These are phyloP conservation scores for Beauveria scarabaeidicola DNA, from an alignment of 2,329 filamentous ascomycete genomes.

Conservation along the genomic window DNA sequence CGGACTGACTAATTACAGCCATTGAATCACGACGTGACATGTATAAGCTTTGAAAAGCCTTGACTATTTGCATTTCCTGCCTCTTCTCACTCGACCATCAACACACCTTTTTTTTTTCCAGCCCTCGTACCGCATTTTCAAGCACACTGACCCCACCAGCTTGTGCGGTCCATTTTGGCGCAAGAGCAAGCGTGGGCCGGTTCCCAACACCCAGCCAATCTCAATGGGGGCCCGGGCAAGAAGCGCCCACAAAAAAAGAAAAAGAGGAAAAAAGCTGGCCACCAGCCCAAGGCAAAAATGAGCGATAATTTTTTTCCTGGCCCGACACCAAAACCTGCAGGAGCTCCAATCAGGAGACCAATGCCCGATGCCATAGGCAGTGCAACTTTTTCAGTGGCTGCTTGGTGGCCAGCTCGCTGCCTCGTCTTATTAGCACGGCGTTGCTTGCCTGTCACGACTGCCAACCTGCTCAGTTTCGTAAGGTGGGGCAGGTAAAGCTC, in stretches of 20 bases:
- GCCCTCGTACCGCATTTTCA: neutral
- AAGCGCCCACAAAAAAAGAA: constrained; percentile 6
- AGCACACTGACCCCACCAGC: constrained; percentile 3
- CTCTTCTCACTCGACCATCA: neutral
- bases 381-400: neutral
- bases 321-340: neutral
- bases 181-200: constrained; percentile 6
- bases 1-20: constrained; percentile 4
- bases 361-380: neutral
- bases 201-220: constrained; percentile 6
- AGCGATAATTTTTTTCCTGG: constrained; percentile 9
- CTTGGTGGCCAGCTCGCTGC: neutral
- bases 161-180: constrained; percentile 6
- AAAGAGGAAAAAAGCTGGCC: constrained; percentile 7
- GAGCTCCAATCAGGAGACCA: neutral
- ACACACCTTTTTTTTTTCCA: neutral
- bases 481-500: constrained; percentile 6
- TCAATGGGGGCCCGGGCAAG: neutral
- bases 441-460: neutral
- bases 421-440: neutral
- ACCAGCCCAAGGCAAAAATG: constrained; percentile 1
- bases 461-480: neutral
- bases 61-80: neutral
- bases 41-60: neutral
- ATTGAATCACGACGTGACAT: neutral